Evolutionary conservation across 441 rosid species (phyloP).

Genomic region (Oxalis stricta): DNA sequence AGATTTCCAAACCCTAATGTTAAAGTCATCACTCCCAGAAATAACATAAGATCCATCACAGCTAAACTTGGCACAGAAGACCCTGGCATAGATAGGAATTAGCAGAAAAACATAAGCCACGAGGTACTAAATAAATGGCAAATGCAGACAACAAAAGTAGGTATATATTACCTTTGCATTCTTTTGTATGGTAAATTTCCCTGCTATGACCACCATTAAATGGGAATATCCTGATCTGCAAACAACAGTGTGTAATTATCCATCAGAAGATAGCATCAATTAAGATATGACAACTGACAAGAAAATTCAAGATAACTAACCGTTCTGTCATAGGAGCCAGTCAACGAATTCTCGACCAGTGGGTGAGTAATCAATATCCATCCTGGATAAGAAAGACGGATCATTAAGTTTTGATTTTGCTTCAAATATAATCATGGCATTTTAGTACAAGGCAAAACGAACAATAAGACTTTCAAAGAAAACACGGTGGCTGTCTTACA

Average conservation of each 20-base stretch:
- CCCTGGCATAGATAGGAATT: constrained; percentile 37
- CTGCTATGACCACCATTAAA: constrained; percentile 86
- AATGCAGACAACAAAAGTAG: not conserved
- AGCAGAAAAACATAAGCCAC: constrained; percentile 4
- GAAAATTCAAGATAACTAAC: constrained; percentile 25
- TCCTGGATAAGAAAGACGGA: constrained; percentile 27
- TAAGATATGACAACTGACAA: not conserved
- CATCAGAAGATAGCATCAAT: not conserved
- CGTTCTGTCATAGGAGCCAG: constrained; percentile 94
- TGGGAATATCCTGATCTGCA: constrained; percentile 71
- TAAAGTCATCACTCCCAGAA: constrained; percentile 93
- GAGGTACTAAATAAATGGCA: no score
- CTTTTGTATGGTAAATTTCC: constrained; percentile 92
- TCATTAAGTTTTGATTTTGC: no score
- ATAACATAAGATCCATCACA: constrained; percentile 76
- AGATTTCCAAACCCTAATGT: constrained; percentile 91
- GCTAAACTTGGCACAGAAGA: constrained; percentile 82
- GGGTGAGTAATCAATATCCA: constrained; percentile 95
- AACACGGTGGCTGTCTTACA: constrained; percentile 37
- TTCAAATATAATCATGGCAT: not conserved
- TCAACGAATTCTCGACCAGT: constrained; percentile 96
- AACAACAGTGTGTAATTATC: constrained; percentile 1
- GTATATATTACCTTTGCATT: constrained; percentile 85
- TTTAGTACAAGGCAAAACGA: not conserved
- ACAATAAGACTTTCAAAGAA: not conserved